phyloP scores from a whole-genome alignment of 202 grass and related monocot genomes.

The Dendrocalamus latiflorus region DNA sequence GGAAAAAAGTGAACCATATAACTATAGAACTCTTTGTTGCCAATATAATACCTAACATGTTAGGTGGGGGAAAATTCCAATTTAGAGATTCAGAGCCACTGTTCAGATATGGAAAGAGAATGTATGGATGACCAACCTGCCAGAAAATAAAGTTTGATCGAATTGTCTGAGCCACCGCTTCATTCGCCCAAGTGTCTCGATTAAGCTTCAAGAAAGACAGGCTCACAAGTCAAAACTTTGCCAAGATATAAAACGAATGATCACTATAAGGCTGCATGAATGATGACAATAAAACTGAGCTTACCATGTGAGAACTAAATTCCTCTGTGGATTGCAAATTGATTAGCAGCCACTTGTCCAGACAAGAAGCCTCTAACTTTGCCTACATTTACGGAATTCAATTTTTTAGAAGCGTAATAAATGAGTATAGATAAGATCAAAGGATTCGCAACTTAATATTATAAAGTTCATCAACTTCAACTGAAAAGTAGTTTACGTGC shows the following conservation, averaged over 20 bases:
- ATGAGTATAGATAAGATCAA: not conserved
- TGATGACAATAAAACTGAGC: not conserved
- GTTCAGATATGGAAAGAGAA: not conserved
- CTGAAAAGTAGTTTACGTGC: slow-evolving; percentile 1
- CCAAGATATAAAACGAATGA: too few species aligned
- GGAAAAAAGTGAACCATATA: not conserved
- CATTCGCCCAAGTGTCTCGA: slow-evolving; percentile 92
- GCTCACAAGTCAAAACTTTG: slow-evolving; percentile 23
- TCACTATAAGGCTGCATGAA: not conserved
- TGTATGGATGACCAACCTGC: slow-evolving; percentile 61
- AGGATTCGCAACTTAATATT: slow-evolving; percentile 1
- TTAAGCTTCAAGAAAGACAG: slow-evolving; percentile 64
- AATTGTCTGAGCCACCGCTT: slow-evolving; percentile 80
- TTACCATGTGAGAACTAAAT: slow-evolving; percentile 97
- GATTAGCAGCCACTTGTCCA: slow-evolving; percentile 87
- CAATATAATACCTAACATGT: not conserved
- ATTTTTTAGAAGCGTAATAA: not conserved
- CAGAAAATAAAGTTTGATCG: slow-evolving; percentile 96
- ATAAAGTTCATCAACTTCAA: not conserved
- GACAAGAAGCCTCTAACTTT: slow-evolving; percentile 67
- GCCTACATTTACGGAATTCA: slow-evolving; percentile 44
- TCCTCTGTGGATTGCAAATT: slow-evolving; percentile 90
- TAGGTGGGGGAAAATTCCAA: not conserved
- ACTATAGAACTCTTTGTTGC: not conserved
- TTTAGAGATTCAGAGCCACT: not conserved